A percentile compares a stretch with the other conserved stretches of the same genome.
Conservation (phyloP, 306 rosid genomes). For the Castanea crenata region DNA sequence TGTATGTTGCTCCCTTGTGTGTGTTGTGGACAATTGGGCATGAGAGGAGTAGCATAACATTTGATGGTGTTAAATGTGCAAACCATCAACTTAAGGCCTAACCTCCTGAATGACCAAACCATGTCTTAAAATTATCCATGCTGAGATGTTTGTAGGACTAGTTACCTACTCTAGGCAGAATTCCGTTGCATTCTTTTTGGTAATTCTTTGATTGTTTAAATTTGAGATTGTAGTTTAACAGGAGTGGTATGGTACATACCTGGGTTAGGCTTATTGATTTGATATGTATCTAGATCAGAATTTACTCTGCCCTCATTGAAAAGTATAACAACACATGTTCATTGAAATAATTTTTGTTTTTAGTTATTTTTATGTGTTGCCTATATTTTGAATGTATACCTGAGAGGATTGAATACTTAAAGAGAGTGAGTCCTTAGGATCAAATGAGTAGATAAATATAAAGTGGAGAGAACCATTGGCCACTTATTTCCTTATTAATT, state of each 20-base stretch:
- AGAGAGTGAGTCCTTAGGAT: background rate
- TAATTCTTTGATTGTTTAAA: too few species aligned
- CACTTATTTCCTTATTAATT: background rate
- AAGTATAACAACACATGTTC: background rate
- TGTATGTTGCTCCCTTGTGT: too few species aligned
- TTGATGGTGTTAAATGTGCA: too few species aligned
- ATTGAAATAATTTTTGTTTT: background rate
- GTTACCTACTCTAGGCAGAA: too few species aligned
- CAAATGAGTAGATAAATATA: background rate
- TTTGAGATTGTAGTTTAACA: too few species aligned
- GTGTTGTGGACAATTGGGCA: too few species aligned
- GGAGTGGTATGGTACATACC: background rate
- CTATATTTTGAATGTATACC: background rate
- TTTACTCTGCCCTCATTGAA: background rate
- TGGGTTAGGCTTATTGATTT: conserved; percentile 2
- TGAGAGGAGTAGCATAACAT: too few species aligned
- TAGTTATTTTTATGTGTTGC: background rate
- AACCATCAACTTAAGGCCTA: too few species aligned
- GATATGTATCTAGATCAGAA: background rate
- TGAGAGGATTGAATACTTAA: background rate
- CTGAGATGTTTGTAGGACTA: too few species aligned
- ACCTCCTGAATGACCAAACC: too few species aligned
- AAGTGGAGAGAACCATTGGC: background rate
- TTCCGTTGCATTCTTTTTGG: too few species aligned
- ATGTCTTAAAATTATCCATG: too few species aligned